Conservation (phyloP, 1,284 basidiomycete species). For the Macrocybe sp. region DNA sequence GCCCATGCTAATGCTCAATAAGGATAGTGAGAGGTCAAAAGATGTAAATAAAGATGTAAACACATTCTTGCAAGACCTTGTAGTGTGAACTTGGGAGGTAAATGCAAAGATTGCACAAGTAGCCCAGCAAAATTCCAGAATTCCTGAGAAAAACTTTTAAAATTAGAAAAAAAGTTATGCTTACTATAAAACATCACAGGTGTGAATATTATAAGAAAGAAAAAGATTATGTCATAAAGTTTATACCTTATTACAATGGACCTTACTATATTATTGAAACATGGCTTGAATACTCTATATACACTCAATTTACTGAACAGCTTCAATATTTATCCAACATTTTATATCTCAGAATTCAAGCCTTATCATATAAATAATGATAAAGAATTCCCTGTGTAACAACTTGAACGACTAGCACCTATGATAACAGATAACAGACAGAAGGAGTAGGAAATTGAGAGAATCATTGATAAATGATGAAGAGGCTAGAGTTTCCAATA, state of each 20-base stretch:
- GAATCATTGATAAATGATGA: no score
- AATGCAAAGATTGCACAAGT: no score
- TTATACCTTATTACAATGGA: constrained; percentile 25
- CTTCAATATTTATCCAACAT: constrained; percentile 9
- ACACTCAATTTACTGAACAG: constrained; percentile 22
- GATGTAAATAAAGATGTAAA: no score
- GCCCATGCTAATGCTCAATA: constrained; percentile 21
- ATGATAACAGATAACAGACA: no score
- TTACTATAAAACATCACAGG: constrained; percentile 22
- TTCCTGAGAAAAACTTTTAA: constrained; percentile 10
- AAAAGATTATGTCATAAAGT: constrained; percentile 13
- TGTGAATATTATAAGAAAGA: constrained; percentile 19
- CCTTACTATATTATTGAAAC: constrained; percentile 23
- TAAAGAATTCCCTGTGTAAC: no score
- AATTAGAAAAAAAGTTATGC: constrained; percentile 21
- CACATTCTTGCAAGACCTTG: no score
- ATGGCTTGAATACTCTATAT: constrained; percentile 17
- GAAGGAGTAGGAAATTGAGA: no score
- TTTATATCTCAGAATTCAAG: no score
- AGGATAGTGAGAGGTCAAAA: neutral
- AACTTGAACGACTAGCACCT: no score
- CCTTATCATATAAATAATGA: no score
- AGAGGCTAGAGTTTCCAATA: no score
- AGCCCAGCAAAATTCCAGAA: constrained; percentile 1
- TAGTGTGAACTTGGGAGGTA: no score